Evolutionary conservation across 2,329 filamentous ascomycete species (phyloP).

Genomic region (Fusarium aywerte): DNA sequence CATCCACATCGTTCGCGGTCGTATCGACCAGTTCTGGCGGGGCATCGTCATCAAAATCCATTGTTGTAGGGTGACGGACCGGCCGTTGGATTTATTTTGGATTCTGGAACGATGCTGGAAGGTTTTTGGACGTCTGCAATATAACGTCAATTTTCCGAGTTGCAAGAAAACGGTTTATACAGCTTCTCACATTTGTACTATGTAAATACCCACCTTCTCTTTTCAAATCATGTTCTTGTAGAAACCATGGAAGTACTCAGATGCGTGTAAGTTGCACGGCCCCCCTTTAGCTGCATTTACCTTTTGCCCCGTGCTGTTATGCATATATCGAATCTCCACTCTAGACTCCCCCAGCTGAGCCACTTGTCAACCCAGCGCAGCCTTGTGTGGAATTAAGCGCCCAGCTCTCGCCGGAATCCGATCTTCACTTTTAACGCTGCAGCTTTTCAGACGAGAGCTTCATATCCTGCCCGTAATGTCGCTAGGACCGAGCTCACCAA

Average conservation of each 20-base stretch:
- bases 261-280: conserved; percentile 29
- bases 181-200: not conserved
- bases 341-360: conserved; percentile 18
- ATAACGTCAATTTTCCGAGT: not conserved
- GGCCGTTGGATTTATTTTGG: not conserved
- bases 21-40: conserved; percentile 72
- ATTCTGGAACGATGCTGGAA: not conserved
- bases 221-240: conserved; percentile 5
- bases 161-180: not conserved
- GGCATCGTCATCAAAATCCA: conserved; percentile 74
- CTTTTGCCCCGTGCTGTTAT: conserved; percentile 17
- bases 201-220: conserved; percentile 1
- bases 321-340: conserved; percentile 38
- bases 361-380: conserved; percentile 28
- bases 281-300: conserved; percentile 39
- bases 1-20: conserved; percentile 50
- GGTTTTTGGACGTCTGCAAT: not conserved
- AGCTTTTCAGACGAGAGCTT: conserved; percentile 15
- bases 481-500: conserved; percentile 80
- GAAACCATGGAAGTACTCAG: conserved; percentile 10
- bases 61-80: conserved; percentile 46
- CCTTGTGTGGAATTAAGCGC: conserved; percentile 34
- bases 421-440: conserved; percentile 29
- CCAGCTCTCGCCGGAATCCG: conserved; percentile 17
- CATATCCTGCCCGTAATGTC: conserved; percentile 57